Evolutionary conservation across 345 rosid genomes (phyloP).

Genomic region (Raphanus raphanistrum): DNA sequence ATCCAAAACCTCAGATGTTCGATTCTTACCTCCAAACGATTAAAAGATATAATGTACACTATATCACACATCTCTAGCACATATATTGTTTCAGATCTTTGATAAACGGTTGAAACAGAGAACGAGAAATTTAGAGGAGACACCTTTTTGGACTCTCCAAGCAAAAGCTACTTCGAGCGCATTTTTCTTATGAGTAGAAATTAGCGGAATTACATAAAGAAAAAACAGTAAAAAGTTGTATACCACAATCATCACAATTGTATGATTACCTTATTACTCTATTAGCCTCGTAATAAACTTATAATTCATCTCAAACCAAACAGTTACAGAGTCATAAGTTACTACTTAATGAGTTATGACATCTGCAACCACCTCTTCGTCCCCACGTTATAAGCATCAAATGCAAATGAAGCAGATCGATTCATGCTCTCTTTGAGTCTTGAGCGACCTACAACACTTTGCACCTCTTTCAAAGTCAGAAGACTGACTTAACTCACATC

Average conservation of each 20-base stretch:
- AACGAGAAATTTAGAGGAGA: not conserved
- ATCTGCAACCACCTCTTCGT: not conserved
- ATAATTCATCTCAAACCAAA: too few species aligned
- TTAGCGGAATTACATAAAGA: too few species aligned
- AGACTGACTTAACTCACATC: not conserved
- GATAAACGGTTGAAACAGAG: not conserved
- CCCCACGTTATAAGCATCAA: not conserved
- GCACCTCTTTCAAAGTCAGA: not conserved
- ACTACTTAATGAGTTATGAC: not conserved
- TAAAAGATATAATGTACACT: not conserved
- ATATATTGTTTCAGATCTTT: not conserved
- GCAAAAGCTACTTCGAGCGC: slow-evolving; percentile 70
- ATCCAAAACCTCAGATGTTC: slow-evolving; percentile 10
- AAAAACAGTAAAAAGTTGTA: too few species aligned
- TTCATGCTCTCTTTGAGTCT: not conserved
- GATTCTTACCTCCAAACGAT: not conserved
- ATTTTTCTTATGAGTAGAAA: too few species aligned
- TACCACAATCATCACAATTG: too few species aligned
- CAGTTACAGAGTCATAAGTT: not conserved
- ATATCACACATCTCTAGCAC: not conserved
- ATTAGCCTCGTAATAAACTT: too few species aligned
- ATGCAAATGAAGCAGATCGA: not conserved
- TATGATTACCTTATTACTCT: too few species aligned
- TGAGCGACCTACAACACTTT: not conserved
- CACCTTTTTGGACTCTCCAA: slow-evolving; percentile 85